Conservation (phyloP, 192 early-diverging fungal species). For the Spizellomyces punctatus region DNA sequence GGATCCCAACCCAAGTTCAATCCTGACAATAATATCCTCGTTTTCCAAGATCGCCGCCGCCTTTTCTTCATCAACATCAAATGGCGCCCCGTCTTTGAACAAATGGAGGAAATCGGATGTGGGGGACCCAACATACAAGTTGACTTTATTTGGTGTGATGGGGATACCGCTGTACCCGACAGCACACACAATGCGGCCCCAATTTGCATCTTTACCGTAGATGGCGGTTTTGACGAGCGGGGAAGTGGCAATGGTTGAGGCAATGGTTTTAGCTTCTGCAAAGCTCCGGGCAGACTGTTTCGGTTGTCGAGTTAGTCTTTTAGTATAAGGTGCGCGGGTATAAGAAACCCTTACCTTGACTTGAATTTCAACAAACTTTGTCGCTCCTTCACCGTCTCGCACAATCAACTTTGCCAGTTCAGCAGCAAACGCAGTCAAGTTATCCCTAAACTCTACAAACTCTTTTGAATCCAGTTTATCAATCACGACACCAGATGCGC, state of each 20-base stretch:
- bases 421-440: constrained; percentile 79
- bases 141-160: constrained; percentile 74
- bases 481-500: constrained; percentile 46
- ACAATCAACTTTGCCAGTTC: constrained; percentile 90
- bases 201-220: constrained; percentile 97
- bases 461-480: constrained; percentile 50
- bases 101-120: constrained; percentile 60
- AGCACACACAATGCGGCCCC: constrained; percentile 93
- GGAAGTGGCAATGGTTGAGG: constrained; percentile 87
- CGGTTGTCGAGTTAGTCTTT: background rate
- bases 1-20: constrained; percentile 76
- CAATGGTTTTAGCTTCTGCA: constrained; percentile 78
- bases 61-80: constrained; percentile 75
- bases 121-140: constrained; percentile 71
- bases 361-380: constrained; percentile 92
- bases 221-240: constrained; percentile 95
- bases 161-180: constrained; percentile 83
- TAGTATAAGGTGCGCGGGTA: background rate
- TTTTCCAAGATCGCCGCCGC: constrained; percentile 81
- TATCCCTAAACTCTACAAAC: constrained; percentile 67
- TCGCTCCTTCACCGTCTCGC: constrained; percentile 95
- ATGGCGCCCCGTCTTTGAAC: constrained; percentile 80
- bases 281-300: constrained; percentile 69
- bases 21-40: constrained; percentile 81
- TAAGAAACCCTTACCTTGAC: constrained; percentile 61